phyloP scores from a whole-genome alignment of 2,329 filamentous ascomycete species.

The Diaporthe amygdali region DNA sequence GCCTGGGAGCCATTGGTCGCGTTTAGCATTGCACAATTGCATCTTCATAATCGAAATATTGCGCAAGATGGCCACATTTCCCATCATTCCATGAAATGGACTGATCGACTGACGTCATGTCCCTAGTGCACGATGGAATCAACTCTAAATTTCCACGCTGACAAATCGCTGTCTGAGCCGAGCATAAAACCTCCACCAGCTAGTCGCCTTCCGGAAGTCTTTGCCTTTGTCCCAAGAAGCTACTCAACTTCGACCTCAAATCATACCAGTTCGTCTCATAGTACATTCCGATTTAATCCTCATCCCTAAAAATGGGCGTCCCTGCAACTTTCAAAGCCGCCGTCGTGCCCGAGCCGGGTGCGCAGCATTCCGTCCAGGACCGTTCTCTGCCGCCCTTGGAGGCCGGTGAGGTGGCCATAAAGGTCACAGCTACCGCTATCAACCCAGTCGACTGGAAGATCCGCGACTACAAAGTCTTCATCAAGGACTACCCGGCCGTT shows the following conservation, averaged over 20 bases:
- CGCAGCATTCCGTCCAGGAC: constrained; percentile 16
- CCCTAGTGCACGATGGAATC: background rate
- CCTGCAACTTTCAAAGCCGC: constrained; percentile 23
- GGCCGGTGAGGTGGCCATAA: constrained; percentile 30
- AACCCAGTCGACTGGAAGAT: constrained; percentile 44
- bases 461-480: constrained; percentile 33
- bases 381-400: constrained; percentile 26
- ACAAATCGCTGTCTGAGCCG: background rate
- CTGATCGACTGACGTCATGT: background rate
- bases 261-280: too few relatives aligned
- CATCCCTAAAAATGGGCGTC: constrained; percentile 8
- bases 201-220: background rate
- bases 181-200: background rate
- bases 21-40: background rate
- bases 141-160: background rate
- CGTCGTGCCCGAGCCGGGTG: constrained; percentile 21
- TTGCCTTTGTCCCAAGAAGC: background rate
- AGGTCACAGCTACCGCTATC: constrained; percentile 35
- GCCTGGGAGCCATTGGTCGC: background rate
- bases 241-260: background rate
- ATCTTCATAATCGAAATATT: background rate
- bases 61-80: background rate
- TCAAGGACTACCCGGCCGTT: constrained; percentile 36
- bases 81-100: background rate
- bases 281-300: too few relatives aligned